A percentile compares a stretch with the other conserved stretches of the same genome.
These are phyloP conservation scores for Cyphellophora attinorum DNA, from an alignment of 2,329 filamentous ascomycete species.

Conservation along the genomic window DNA sequence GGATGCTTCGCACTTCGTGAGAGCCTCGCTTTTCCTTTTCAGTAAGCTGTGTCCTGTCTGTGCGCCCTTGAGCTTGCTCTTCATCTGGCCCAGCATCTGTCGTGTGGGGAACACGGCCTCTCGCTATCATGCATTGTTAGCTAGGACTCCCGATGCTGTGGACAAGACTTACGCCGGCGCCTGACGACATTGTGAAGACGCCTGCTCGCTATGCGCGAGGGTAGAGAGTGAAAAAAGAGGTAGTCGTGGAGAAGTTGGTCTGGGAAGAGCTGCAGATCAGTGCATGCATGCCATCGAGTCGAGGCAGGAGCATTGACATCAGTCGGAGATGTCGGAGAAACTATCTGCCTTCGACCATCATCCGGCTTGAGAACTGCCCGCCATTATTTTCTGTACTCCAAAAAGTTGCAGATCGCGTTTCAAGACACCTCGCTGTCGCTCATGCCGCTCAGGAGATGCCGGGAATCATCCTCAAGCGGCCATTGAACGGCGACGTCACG, in stretches of 20 bases:
- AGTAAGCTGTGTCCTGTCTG: constrained; percentile 87
- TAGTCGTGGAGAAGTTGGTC: no score
- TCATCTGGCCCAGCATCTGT: constrained; percentile 94
- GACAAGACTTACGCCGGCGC: neutral
- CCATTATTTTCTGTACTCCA: no score
- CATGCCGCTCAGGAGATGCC: no score
- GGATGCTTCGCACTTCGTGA: constrained; percentile 67
- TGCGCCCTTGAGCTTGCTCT: constrained; percentile 90
- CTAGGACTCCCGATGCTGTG: neutral
- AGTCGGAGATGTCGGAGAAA: constrained; percentile 1
- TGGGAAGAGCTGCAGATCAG: no score
- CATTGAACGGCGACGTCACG: constrained; percentile 4
- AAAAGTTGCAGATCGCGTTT: no score
- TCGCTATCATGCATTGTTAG: constrained; percentile 34
- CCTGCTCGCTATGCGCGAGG: no score
- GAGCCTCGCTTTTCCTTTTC: constrained; percentile 94
- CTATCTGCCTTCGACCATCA: no score
- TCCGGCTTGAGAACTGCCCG: no score
- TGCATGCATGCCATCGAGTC: no score
- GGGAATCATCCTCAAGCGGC: constrained; percentile 9
- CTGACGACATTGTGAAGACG: neutral
- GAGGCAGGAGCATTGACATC: no score
- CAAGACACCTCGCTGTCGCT: no score
- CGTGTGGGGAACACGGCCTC: constrained; percentile 97
- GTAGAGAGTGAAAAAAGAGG: no score